These are phyloP conservation scores for Boletellus emodensis DNA, from an alignment of 768 basidiomycete species.

Conservation along the genomic window DNA sequence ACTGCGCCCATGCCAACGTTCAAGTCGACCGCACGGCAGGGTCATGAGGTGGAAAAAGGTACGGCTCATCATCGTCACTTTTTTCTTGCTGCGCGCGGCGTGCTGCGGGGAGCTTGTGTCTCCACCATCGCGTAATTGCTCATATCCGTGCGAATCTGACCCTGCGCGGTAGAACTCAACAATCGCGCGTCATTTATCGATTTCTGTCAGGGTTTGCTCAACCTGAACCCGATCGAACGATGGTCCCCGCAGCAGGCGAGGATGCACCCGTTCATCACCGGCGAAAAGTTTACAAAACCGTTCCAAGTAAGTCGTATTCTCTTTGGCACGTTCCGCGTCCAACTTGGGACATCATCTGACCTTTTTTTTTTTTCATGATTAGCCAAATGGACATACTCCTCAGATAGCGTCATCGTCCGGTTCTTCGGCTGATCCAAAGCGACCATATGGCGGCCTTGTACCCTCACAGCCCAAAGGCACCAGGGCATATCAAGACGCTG, in stretches of 20 bases:
- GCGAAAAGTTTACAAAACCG: slow-evolving; percentile 89
- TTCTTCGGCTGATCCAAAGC: slow-evolving; percentile 60
- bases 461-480: slow-evolving; percentile 85
- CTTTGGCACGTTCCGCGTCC: neutral
- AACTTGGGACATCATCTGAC: slow-evolving; percentile 8
- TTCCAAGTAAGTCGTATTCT: slow-evolving; percentile 58
- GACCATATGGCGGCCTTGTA: slow-evolving; percentile 90
- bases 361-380: neutral
- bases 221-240: slow-evolving; percentile 90
- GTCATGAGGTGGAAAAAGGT: slow-evolving; percentile 91
- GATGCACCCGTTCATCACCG: slow-evolving; percentile 96
- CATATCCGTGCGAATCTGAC: slow-evolving; percentile 17
- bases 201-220: slow-evolving; percentile 91
- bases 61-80: slow-evolving; percentile 16
- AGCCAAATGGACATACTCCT: slow-evolving; percentile 51
- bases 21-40: slow-evolving; percentile 67
- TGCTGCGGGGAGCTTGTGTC: neutral
- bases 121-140: slow-evolving; percentile 5
- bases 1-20: slow-evolving; percentile 88
- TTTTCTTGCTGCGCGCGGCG: neutral
- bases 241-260: slow-evolving; percentile 98
- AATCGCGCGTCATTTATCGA: slow-evolving; percentile 95
- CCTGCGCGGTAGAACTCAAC: slow-evolving; percentile 66
- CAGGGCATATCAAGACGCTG: slow-evolving; percentile 87
- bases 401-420: slow-evolving; percentile 30